phyloP scores from a whole-genome alignment of 805 yeast genomes.

The Lipomyces japonicus region DNA sequence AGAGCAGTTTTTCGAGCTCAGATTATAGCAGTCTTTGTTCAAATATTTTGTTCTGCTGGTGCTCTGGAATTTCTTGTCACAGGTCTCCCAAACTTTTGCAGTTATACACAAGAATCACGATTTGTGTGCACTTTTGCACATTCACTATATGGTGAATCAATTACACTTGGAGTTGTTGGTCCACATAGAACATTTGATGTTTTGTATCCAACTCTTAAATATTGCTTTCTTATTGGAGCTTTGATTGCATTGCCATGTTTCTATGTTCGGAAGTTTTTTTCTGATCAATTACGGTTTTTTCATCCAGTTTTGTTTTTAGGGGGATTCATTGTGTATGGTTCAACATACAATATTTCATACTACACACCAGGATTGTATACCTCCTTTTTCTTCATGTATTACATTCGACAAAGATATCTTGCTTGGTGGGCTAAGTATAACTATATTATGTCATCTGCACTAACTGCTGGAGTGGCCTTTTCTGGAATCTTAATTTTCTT shows the following conservation, averaged over 20 bases:
- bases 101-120: constrained; percentile 41
- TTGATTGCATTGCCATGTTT: constrained; percentile 44
- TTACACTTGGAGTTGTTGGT: constrained; percentile 63
- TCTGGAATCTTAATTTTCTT: constrained; percentile 57
- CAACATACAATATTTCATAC: constrained; percentile 64
- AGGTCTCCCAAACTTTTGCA: constrained; percentile 40
- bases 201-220: constrained; percentile 51
- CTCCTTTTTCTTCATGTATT: constrained; percentile 55
- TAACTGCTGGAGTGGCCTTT: constrained; percentile 64
- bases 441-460: constrained; percentile 59
- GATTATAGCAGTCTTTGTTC: constrained; percentile 47
- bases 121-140: constrained; percentile 48
- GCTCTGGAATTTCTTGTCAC: neutral
- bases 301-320: constrained; percentile 65
- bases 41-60: neutral
- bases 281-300: constrained; percentile 41
- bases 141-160: constrained; percentile 52
- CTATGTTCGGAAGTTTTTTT: constrained; percentile 24
- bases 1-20: constrained; percentile 48
- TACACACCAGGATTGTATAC: constrained; percentile 67
- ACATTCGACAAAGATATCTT: constrained; percentile 51
- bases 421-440: constrained; percentile 76
- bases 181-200: constrained; percentile 56
- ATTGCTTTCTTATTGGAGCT: constrained; percentile 59
- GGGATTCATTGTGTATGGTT: constrained; percentile 15